Percentiles rank a stretch among this genome's conserved stretches.
Evolutionary conservation across 2,329 filamentous ascomycete genomes (phyloP).

Genomic region (Phialophora tarda): DNA sequence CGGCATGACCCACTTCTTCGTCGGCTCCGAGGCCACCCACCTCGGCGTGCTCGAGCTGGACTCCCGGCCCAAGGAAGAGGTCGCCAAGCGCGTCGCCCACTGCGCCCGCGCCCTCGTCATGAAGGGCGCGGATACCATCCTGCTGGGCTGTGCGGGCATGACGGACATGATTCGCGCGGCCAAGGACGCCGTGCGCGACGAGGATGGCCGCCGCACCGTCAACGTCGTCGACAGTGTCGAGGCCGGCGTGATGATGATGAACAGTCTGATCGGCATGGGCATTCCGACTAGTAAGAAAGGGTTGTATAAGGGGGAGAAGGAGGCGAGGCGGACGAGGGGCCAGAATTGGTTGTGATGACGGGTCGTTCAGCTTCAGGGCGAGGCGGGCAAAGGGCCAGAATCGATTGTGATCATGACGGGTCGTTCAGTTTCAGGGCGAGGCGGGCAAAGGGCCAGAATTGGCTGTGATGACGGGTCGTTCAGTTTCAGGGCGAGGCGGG

Average conservation of each 20-base stretch:
- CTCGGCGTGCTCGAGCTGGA: slow-evolving; percentile 56
- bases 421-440: slow-evolving; percentile 29
- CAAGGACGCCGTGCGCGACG: slow-evolving; percentile 54
- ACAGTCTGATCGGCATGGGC: slow-evolving; percentile 41
- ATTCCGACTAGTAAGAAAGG: slow-evolving; percentile 43
- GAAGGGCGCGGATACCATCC: slow-evolving; percentile 51
- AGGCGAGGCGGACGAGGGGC: slow-evolving; percentile 39
- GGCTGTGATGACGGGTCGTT: slow-evolving; percentile 28
- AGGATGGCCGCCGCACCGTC: slow-evolving; percentile 44
- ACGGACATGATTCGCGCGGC: slow-evolving; percentile 54
- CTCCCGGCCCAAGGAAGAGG: slow-evolving; percentile 45
- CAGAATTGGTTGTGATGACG: slow-evolving; percentile 40
- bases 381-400: slow-evolving; percentile 42
- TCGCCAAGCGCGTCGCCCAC: slow-evolving; percentile 48
- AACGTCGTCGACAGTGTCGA: slow-evolving; percentile 60
- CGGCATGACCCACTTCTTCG: slow-evolving; percentile 51
- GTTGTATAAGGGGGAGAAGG: slow-evolving; percentile 42
- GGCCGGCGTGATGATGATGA: slow-evolving; percentile 46
- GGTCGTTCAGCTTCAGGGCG: not conserved
- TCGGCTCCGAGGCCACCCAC: slow-evolving; percentile 51
- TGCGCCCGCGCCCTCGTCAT: slow-evolving; percentile 50
- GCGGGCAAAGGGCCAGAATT: slow-evolving; percentile 41
- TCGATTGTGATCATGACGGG: slow-evolving; percentile 35
- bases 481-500: slow-evolving; percentile 35
- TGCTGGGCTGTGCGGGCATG: slow-evolving; percentile 59